phyloP scores from a whole-genome alignment of 179 eudicot genomes.

The Beta corolliflora region DNA sequence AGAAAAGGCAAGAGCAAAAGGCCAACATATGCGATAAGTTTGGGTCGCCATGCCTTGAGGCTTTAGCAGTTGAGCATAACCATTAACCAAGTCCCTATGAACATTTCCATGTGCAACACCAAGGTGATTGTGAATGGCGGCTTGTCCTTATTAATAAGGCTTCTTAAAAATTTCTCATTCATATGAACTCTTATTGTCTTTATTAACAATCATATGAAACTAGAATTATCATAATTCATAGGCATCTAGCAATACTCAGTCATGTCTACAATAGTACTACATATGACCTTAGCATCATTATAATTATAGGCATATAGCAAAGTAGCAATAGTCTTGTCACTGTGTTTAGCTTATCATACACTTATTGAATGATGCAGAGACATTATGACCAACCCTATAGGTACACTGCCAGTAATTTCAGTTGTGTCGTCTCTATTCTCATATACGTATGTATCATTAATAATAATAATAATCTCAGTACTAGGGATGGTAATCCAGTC shows the following conservation, averaged over 20 bases:
- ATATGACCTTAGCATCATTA: no score
- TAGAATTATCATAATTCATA: neutral
- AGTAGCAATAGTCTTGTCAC: no score
- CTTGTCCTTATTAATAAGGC: conserved; percentile 14
- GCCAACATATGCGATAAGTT: conserved; percentile 17
- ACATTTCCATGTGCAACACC: neutral
- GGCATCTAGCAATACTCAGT: neutral
- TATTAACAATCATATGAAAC: neutral
- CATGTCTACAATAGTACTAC: no score
- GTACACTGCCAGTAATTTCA: no score
- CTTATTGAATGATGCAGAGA: no score
- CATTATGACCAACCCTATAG: no score
- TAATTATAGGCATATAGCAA: no score
- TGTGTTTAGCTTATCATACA: no score
- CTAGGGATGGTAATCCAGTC: no score
- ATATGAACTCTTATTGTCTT: conserved; percentile 1
- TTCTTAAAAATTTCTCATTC: neutral
- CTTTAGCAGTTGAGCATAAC: neutral
- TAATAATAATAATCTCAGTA: no score
- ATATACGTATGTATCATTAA: no score
- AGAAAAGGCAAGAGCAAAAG: conserved; percentile 4
- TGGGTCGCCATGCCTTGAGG: neutral
- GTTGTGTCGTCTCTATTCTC: no score
- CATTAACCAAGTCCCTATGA: conserved; percentile 12
- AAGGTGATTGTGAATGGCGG: neutral